These are phyloP conservation scores for Liquidambar formosana DNA, from an alignment of 164 flowering plant genomes.

Conservation along the genomic window DNA sequence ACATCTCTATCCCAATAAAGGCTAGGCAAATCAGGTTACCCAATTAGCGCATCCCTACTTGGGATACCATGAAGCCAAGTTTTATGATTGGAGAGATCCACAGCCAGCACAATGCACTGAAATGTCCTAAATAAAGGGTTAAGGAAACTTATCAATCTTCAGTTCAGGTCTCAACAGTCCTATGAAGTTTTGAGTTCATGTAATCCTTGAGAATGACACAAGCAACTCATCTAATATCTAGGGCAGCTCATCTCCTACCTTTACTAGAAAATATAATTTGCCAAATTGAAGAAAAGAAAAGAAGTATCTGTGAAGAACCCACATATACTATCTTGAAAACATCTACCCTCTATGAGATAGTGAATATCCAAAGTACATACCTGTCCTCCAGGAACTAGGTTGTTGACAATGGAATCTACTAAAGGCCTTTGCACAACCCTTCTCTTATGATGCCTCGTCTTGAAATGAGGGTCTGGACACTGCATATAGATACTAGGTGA, in stretches of 20 bases:
- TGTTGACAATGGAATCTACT: conserved; percentile 63
- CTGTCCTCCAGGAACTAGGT: conserved; percentile 73
- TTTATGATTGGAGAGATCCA: too few species aligned
- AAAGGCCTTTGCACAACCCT: conserved; percentile 85
- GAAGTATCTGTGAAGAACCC: neutral
- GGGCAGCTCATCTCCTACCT: neutral
- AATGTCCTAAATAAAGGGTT: too few species aligned
- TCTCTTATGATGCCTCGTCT: conserved; percentile 88
- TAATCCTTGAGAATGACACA: neutral
- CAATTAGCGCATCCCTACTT: too few species aligned
- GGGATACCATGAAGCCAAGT: too few species aligned
- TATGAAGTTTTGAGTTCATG: neutral
- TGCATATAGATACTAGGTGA: conserved; percentile 28
- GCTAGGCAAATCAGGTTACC: too few species aligned
- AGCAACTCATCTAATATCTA: neutral
- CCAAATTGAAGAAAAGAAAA: conserved; percentile 3
- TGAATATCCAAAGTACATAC: conserved; percentile 25
- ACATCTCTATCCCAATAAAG: too few species aligned
- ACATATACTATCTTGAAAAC: neutral
- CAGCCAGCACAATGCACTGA: too few species aligned
- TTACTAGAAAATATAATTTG: neutral
- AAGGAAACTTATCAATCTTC: too few species aligned
- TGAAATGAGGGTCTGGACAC: conserved; percentile 99
- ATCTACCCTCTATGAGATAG: neutral
- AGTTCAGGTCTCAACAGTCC: neutral